Base-by-base conservation (phyloP, 306 rosid genomes). In the Vicia faba region DNA sequence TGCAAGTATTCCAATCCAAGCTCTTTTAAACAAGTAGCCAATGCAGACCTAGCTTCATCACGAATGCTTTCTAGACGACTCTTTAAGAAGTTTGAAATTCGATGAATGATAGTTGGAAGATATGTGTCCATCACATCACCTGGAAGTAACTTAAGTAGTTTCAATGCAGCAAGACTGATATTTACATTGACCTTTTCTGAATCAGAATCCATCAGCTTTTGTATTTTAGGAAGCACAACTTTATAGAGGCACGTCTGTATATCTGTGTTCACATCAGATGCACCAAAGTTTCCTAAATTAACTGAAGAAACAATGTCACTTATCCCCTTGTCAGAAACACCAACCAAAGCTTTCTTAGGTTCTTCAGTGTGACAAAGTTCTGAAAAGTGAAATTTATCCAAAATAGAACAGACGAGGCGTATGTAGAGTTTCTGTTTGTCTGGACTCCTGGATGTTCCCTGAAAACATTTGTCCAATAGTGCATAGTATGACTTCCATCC, bases 1-100 rank as follows among this genome's bases (percentile, higher is more conserved):
- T 87, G 98, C 74, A 93, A 81, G 80, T 76, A 93, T 73, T 86
- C 93, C 78, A 88, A 65, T 76, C 98, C 98, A 72, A 93, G 96
- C 73, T 89, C 98, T 80, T 86, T 89, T 86, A 93, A 77, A 83
- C 96, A 87, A 55, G 91, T 75, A 66, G 87, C 92, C 91, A 93
- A 62, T 7, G 93, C 91, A 64, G 87, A 83, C 81, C 98, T 86
- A 74, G 96, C 98, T 70, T 87, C 98, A 50, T 93, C 93, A 38
- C 98, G 96, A 19, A 86, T 66, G 80, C 96, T 89, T 85, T 89
- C 96, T 28, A 81, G 73, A 79, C 85, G 91, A 65, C 84, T 78
- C 86, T 89, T 93, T 82, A 93, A 75, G 73, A 89, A 89, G 79
- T 88, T 93, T 61, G 91, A 80, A 70, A 93, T 80, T 31, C 95